Conservation (phyloP, 163 green algal species). For the Scenedesmus sp. region DNA sequence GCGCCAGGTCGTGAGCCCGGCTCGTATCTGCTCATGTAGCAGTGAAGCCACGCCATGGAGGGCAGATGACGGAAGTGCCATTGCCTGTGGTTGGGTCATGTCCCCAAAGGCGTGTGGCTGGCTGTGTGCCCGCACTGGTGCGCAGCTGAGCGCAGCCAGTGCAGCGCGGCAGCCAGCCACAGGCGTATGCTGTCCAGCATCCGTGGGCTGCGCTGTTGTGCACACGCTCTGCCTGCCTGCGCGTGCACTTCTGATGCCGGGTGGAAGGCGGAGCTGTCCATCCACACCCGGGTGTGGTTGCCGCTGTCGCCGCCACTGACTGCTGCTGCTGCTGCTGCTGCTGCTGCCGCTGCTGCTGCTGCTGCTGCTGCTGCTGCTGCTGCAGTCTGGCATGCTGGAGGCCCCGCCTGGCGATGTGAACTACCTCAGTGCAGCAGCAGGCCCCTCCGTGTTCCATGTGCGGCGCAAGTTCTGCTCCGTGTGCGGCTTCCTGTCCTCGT, state of each 20-base stretch:
- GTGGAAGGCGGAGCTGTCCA: not conserved
- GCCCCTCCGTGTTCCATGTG: slow-evolving; percentile 64
- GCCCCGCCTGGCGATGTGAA: slow-evolving; percentile 63
- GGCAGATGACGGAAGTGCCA: too few species aligned
- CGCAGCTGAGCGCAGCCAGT: too few species aligned
- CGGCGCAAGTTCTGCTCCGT: slow-evolving; percentile 87
- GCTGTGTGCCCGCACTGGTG: not conserved
- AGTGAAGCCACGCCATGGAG: too few species aligned
- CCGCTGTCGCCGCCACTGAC: not conserved
- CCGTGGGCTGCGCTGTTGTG: not conserved
- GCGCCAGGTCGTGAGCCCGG: too few species aligned
- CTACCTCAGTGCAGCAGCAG: slow-evolving; percentile 81
- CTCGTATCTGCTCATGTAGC: too few species aligned
- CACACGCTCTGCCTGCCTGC: not conserved
- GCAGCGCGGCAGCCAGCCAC: too few species aligned
- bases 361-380: not conserved
- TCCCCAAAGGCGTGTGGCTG: too few species aligned
- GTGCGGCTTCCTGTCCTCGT: slow-evolving; percentile 78
- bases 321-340: slow-evolving; percentile 12
- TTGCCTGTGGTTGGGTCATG: too few species aligned
- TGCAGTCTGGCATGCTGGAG: slow-evolving; percentile 74
- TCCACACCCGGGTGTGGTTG: too few species aligned
- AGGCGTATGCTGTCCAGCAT: too few species aligned
- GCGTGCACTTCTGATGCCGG: not conserved
- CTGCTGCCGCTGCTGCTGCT: not conserved